A percentile compares a stretch with the other conserved stretches of the same genome.
These are phyloP conservation scores for Pleurotus eryngii DNA, from an alignment of 768 basidiomycete species.

Conservation along the genomic window DNA sequence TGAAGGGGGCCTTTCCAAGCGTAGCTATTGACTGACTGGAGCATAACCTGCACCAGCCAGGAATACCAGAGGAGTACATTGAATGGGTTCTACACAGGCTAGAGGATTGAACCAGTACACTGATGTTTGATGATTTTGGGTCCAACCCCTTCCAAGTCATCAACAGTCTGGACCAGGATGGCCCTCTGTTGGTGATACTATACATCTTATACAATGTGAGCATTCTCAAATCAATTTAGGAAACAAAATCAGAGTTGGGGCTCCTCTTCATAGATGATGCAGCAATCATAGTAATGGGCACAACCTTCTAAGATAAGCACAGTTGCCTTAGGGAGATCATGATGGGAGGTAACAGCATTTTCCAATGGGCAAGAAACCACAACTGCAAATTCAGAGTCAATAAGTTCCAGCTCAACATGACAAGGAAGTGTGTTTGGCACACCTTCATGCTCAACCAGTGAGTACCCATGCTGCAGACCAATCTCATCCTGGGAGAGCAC, in stretches of 20 bases:
- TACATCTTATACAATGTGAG: constrained; percentile 26
- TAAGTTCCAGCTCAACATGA: neutral
- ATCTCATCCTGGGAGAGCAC: no score
- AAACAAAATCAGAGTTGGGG: no score
- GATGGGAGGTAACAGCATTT: no score
- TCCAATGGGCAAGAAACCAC: no score
- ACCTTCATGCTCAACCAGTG: no score
- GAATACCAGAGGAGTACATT: constrained; percentile 19
- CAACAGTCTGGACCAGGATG: constrained; percentile 25
- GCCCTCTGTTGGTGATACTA: constrained; percentile 20
- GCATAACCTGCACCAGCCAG: constrained; percentile 18
- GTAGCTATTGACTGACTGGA: constrained; percentile 13
- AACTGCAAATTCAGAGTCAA: no score
- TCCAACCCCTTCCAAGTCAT: constrained; percentile 15
- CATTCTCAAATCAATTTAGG: constrained; percentile 10
- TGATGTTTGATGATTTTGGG: constrained; percentile 24
- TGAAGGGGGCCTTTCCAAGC: constrained; percentile 26
- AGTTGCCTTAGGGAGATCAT: no score
- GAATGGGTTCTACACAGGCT: constrained; percentile 15
- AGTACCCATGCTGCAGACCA: no score
- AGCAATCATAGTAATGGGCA: no score
- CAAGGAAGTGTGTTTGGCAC: no score
- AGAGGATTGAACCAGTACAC: constrained; percentile 12
- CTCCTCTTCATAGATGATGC: no score
- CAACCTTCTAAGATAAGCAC: no score